Base-by-base conservation (phyloP, 1,284 basidiomycete species). In the Irpex rosettiformis region DNA sequence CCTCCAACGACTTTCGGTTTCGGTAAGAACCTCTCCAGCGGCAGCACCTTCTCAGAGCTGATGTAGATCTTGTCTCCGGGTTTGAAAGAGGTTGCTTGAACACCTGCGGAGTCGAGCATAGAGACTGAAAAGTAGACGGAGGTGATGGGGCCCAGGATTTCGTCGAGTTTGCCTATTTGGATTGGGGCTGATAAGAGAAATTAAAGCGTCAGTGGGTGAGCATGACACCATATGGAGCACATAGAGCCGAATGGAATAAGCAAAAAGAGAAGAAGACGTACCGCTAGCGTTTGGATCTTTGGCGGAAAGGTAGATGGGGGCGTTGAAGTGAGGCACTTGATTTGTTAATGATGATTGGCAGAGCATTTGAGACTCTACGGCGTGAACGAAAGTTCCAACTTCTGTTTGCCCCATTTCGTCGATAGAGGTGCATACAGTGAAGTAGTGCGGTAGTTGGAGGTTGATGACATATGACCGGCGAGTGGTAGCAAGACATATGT, bases 251-350 rank as follows among this genome's bases (percentile, higher is more conserved):
- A 24, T 7, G 43, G 21, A 47, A 18, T 2, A 7, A 28, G 48
- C 3, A 28, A 27, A 51, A n/a, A 2, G 13, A 27, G 24, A 24
- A 51, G 25, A 5, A 4, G 2, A 28, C 48, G 3, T 10, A 51
- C 48, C 48, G 7, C 48, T 51, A 27, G 48, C 48, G 48, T 29
- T 51, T 13, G 48, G 48, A 29, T 51, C 48, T 78, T 98, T 99
- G 78, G 99, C 99, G 79, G 94, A 89, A 55, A 99, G 85, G 75
- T 98, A 99, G 72, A 99, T 97, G 56, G 97, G 96, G 0, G 97
- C 96, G 74, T 99, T 99, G 82, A 99, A 99, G 78, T 97, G 97
- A 0, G 97, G 97, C 13, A 99, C 93, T 79, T 93, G 96, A 75
- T 94, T 88, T 1, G 88, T 78, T 72, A 94, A 85, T 37, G 87